phyloP scores from a whole-genome alignment of 2,329 filamentous ascomycete genomes.

The Gaeumannomyces sp. region DNA sequence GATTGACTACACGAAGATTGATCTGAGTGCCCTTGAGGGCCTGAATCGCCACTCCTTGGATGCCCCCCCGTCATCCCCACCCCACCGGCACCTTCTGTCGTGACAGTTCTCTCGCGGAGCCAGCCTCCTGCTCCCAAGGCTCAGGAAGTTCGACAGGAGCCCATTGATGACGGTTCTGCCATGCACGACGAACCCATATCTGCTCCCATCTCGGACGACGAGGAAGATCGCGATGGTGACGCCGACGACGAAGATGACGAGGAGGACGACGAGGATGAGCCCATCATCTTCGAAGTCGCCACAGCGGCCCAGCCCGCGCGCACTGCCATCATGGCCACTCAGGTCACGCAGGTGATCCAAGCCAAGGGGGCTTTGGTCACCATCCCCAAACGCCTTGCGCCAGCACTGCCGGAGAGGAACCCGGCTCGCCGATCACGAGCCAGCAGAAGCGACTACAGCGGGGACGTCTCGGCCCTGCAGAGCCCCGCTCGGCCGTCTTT shows the following conservation, averaged over 20 bases:
- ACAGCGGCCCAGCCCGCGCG: constrained; percentile 49
- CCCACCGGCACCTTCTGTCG: neutral
- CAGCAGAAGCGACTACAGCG: constrained; percentile 51
- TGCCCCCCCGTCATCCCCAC: neutral
- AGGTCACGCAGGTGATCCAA: constrained; percentile 60
- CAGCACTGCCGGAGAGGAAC: constrained; percentile 71
- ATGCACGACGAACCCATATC: constrained; percentile 18
- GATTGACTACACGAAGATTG: constrained; percentile 54
- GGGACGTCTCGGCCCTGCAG: constrained; percentile 43
- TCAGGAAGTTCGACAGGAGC: neutral
- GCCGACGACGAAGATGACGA: constrained; percentile 42
- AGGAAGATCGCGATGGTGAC: constrained; percentile 27
- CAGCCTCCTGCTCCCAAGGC: neutral
- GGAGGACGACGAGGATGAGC: constrained; percentile 52
- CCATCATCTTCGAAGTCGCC: constrained; percentile 63
- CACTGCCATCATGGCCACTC: constrained; percentile 55
- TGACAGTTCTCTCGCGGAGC: neutral
- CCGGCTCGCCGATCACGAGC: constrained; percentile 55
- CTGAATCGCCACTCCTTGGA: constrained; percentile 27
- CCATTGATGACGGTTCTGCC: neutral
- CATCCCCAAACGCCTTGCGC: constrained; percentile 74
- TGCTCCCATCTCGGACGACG: constrained; percentile 23
- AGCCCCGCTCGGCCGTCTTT: constrained; percentile 49
- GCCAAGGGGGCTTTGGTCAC: constrained; percentile 76
- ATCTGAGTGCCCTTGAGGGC: constrained; percentile 42